Evolutionary conservation across 2,329 filamentous ascomycete genomes (phyloP).

Genomic region (Arthrocladium fulminans): DNA sequence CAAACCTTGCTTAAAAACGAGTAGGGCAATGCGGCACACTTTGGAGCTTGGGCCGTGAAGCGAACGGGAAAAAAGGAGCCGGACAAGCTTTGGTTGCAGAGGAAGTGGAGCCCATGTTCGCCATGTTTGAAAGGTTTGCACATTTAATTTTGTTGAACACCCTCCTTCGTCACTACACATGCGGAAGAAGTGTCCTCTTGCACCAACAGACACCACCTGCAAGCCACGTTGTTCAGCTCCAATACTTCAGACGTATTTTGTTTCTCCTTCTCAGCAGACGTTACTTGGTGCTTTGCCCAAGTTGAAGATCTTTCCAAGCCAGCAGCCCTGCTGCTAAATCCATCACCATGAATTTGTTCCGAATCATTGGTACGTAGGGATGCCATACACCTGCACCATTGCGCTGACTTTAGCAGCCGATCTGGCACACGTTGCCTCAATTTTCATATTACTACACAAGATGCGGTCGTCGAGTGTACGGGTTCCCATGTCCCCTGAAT

Average conservation of each 20-base stretch:
- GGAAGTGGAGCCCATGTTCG: too few species aligned
- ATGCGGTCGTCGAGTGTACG: slow-evolving; percentile 85
- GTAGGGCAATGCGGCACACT: too few species aligned
- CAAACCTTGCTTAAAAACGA: too few species aligned
- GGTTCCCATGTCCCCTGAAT: slow-evolving; percentile 17
- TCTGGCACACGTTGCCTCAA: slow-evolving; percentile 88
- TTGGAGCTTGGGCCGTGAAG: too few species aligned
- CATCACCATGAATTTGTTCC: slow-evolving; percentile 59
- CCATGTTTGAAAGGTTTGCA: neutral
- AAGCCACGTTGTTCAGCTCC: neutral
- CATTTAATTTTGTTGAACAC: neutral
- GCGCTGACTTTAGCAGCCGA: slow-evolving; percentile 54
- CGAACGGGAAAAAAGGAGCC: too few species aligned
- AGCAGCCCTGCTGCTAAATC: slow-evolving; percentile 11
- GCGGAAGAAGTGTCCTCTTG: neutral
- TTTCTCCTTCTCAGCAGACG: neutral
- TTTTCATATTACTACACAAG: slow-evolving; percentile 91
- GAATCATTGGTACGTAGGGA: slow-evolving; percentile 50
- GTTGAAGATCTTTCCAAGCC: neutral
- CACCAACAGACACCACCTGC: neutral
- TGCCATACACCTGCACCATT: neutral
- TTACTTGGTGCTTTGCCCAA: neutral
- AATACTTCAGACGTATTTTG: neutral
- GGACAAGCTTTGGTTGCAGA: too few species aligned
- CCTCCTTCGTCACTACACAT: neutral